Percentiles rank a stretch among this genome's conserved stretches.
phyloP scores from a whole-genome alignment of 768 basidiomycete species.

The Pleurotus citrinopileatus region DNA sequence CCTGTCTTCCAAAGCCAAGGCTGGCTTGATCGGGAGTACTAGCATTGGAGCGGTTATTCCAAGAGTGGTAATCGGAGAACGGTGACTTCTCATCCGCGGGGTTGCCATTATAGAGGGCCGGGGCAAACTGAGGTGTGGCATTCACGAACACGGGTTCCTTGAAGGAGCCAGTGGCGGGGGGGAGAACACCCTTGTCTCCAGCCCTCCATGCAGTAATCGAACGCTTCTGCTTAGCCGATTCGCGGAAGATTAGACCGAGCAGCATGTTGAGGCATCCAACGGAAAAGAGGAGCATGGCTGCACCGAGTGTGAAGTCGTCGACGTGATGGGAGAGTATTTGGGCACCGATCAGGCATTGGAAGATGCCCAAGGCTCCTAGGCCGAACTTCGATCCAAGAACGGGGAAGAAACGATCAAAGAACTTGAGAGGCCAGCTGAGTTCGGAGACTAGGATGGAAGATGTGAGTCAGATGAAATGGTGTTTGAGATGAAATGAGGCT shows the following conservation, averaged over 20 bases:
- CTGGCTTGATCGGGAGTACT: conserved; percentile 35
- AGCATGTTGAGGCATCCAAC: conserved; percentile 88
- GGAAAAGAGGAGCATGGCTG: conserved; percentile 90
- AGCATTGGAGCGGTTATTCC: conserved; percentile 8
- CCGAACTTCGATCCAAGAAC: conserved; percentile 84
- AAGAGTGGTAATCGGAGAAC: conserved; percentile 13
- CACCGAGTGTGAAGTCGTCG: conserved; percentile 84
- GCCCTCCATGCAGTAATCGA: conserved; percentile 65
- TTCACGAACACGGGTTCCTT: conserved; percentile 31
- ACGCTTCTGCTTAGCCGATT: conserved; percentile 56
- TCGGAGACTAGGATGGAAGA: conserved; percentile 54
- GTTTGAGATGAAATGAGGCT: not conserved
- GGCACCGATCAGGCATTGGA: conserved; percentile 83
- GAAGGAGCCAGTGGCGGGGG: conserved; percentile 36
- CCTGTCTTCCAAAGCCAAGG: conserved; percentile 79
- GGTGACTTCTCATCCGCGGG: conserved; percentile 16
- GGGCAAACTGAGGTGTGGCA: conserved; percentile 33
- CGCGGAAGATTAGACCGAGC: conserved; percentile 70
- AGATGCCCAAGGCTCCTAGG: conserved; percentile 81
- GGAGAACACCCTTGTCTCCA: conserved; percentile 49
- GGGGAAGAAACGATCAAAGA: conserved; percentile 86
- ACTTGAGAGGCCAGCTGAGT: conserved; percentile 71
- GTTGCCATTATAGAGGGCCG: conserved; percentile 27
- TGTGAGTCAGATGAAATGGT: not conserved
- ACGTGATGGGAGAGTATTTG: conserved; percentile 77